Percentiles rank a stretch among this genome's conserved stretches.
These are phyloP conservation scores for Penicillium sp. DNA, from an alignment of 2,329 filamentous ascomycete species.

Conservation along the genomic window DNA sequence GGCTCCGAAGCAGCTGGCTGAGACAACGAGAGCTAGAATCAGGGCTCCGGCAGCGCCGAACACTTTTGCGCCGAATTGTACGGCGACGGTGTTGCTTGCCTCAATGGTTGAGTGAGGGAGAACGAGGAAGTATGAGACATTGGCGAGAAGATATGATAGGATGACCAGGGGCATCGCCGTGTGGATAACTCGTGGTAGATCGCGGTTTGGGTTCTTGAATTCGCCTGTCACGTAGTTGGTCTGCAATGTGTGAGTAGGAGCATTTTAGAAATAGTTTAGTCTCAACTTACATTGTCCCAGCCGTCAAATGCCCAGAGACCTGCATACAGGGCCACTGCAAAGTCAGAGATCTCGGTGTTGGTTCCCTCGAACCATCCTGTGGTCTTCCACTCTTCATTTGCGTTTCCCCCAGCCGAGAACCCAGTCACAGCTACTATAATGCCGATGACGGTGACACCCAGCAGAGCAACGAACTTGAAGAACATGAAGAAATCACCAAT, in stretches of 20 bases:
- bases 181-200: conserved; percentile 92
- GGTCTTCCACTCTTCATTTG: conserved; percentile 82
- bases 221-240: conserved; percentile 98
- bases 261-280: not conserved
- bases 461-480: conserved; percentile 85
- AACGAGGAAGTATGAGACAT: conserved; percentile 91
- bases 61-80: conserved; percentile 85
- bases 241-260: conserved; percentile 34
- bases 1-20: conserved; percentile 88
- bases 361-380: conserved; percentile 87
- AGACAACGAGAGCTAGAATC: conserved; percentile 82
- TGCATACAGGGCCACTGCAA: conserved; percentile 92
- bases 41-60: conserved; percentile 82
- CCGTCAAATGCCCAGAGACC: conserved; percentile 98
- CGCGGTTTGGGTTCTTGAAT: conserved; percentile 85
- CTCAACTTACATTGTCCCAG: conserved; percentile 83
- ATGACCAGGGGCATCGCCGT: conserved; percentile 96
- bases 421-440: conserved; percentile 87
- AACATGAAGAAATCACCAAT: conserved; percentile 95
- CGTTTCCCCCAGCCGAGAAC: conserved; percentile 69
- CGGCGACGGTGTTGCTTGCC: conserved; percentile 89
- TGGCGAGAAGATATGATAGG: conserved; percentile 82
- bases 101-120: conserved; percentile 78
- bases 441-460: conserved; percentile 82
- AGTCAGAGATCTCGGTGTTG: conserved; percentile 73